Percentiles rank a stretch among this genome's conserved stretches.
phyloP scores from a whole-genome alignment of 305 asterid species.

The Ilex paraguariensis region DNA sequence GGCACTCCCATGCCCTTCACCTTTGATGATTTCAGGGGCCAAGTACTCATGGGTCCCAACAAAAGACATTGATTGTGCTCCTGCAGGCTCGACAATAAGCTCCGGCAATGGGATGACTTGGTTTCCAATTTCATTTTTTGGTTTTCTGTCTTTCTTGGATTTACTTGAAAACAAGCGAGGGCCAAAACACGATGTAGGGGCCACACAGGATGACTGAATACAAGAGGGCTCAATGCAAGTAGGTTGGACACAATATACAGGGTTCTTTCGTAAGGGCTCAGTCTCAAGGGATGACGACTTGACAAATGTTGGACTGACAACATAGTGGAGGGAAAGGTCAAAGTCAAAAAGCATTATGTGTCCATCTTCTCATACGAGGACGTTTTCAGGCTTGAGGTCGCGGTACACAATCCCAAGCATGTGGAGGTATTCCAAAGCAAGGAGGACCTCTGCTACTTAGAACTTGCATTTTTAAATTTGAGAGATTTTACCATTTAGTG shows the following conservation, averaged over 20 bases:
- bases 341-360: constrained; percentile 94
- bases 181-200: constrained; percentile 69
- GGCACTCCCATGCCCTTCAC: constrained; percentile 96
- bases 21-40: constrained; percentile 90
- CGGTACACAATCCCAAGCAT: constrained; percentile 97
- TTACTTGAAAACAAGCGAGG: constrained; percentile 77
- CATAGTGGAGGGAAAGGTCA: constrained; percentile 83
- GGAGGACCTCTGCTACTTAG: constrained; percentile 89
- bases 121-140: constrained; percentile 59
- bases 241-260: constrained; percentile 71
- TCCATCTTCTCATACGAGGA: constrained; percentile 91
- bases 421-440: constrained; percentile 90
- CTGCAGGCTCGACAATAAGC: constrained; percentile 92
- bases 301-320: constrained; percentile 88
- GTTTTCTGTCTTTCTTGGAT: constrained; percentile 74
- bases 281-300: constrained; percentile 56
- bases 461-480: constrained; percentile 40
- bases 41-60: constrained; percentile 95
- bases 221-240: constrained; percentile 77
- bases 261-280: constrained; percentile 43
- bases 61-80: constrained; percentile 92
- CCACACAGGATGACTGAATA: constrained; percentile 69
- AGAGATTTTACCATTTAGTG: no score
- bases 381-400: constrained; percentile 93
- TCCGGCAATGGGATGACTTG: constrained; percentile 89